Conservation (phyloP, 495 filamentous ascomycete genomes). For the Neurospora tetrasperma region DNA sequence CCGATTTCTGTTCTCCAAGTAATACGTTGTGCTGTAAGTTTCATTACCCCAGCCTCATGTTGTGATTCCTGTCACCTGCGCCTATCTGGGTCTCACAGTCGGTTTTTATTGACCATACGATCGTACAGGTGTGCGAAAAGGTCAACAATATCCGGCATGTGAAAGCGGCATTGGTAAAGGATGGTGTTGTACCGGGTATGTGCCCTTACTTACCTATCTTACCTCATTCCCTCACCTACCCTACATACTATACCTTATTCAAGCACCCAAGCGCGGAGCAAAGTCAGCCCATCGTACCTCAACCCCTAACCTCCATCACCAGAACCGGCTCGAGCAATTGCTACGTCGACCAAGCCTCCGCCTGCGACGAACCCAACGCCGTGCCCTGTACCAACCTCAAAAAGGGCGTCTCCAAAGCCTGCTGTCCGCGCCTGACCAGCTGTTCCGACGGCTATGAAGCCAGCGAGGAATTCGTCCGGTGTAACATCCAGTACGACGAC, state of each 20-base stretch:
- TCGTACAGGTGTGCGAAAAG: neutral
- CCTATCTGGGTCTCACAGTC: neutral
- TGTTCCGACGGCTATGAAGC: neutral
- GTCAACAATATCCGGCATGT: conserved; percentile 3
- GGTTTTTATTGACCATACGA: neutral
- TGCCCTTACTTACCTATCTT: neutral
- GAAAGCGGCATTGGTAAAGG: conserved; percentile 4
- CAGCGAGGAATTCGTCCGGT: neutral
- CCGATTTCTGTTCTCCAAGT: neutral
- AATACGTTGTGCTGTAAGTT: neutral
- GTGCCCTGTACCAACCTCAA: conserved; percentile 6
- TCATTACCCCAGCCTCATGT: neutral
- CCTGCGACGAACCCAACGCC: conserved; percentile 1
- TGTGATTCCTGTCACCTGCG: neutral
- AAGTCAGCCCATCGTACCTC: neutral
- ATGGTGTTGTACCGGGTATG: conserved; percentile 7
- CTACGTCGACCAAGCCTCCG: conserved; percentile 5
- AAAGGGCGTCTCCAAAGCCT: conserved; percentile 6
- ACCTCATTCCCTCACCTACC: neutral
- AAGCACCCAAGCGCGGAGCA: too few relatives aligned
- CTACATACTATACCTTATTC: too few relatives aligned
- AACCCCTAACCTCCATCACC: neutral
- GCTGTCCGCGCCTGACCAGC: conserved; percentile 10
- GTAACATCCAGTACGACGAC: neutral
- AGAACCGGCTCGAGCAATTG: conserved; percentile 2